These are phyloP conservation scores for Gypsophila paniculata DNA, from an alignment of 179 eudicot genomes.

Conservation along the genomic window DNA sequence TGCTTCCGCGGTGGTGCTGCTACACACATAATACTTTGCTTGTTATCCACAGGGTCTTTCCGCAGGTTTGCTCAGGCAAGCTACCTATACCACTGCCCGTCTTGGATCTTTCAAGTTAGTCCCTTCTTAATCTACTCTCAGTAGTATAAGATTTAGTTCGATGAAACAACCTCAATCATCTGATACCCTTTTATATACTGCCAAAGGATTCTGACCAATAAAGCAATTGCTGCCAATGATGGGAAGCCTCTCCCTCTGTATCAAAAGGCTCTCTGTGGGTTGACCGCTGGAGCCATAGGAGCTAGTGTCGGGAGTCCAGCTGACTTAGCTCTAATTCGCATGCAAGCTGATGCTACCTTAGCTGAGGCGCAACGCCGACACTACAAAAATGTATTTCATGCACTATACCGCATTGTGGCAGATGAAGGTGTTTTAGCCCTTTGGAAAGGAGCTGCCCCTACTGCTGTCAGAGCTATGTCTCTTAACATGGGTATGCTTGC, in stretches of 20 bases:
- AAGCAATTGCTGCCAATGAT: conserved; percentile 37
- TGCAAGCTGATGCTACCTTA: conserved; percentile 61
- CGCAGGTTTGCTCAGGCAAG: conserved; percentile 92
- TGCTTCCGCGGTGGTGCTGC: too few species aligned
- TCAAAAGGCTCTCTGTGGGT: conserved; percentile 48
- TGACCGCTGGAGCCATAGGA: conserved; percentile 51
- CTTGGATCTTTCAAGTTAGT: conserved; percentile 80
- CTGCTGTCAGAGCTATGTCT: conserved; percentile 50
- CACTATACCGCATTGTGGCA: conserved; percentile 37
- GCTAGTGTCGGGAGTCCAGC: conserved; percentile 59
- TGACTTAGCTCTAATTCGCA: conserved; percentile 48
- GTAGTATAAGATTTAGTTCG: neutral
- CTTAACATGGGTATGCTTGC: conserved; percentile 56
- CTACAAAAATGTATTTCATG: conserved; percentile 49
- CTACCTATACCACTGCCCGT: conserved; percentile 88
- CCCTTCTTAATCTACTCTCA: neutral
- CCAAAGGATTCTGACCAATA: conserved; percentile 28
- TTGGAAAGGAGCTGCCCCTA: conserved; percentile 58
- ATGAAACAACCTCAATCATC: neutral
- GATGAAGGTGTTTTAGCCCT: conserved; percentile 52
- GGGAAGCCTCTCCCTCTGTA: conserved; percentile 44
- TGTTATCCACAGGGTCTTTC: conserved; percentile 60
- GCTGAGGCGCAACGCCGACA: conserved; percentile 42
- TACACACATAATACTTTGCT: neutral
- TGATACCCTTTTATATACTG: neutral